Conservation (phyloP, 169 alveolate genomes). For the Neospora caninum region DNA sequence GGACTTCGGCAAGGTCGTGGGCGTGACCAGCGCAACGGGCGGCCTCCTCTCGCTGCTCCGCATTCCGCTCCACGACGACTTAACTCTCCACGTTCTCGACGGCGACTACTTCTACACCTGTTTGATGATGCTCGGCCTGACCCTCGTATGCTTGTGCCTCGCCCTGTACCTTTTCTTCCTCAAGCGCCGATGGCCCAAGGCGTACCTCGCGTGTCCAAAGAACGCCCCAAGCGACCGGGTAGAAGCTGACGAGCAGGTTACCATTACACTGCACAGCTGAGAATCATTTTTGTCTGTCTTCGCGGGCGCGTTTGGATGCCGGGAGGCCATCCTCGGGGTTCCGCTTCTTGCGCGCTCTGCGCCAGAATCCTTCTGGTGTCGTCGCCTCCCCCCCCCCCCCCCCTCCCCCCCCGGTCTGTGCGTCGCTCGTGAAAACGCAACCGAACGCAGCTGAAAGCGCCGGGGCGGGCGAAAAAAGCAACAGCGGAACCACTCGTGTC, state of each 20-base stretch:
- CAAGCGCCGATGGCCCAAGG: neutral
- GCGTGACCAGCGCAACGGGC: constrained; percentile 49
- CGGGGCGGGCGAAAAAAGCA: too few relatives aligned
- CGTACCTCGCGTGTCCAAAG: constrained; percentile 4
- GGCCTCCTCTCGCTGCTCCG: constrained; percentile 54
- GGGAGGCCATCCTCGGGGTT: too few relatives aligned
- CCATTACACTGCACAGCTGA: too few relatives aligned
- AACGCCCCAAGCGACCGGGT: neutral
- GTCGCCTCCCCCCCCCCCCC: too few relatives aligned
- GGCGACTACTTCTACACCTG: constrained; percentile 42
- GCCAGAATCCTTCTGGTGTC: too few relatives aligned
- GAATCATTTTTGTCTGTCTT: too few relatives aligned
- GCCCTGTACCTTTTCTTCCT: constrained; percentile 37
- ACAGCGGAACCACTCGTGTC: too few relatives aligned
- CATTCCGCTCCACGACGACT: neutral
- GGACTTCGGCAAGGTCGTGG: constrained; percentile 59
- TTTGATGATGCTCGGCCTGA: neutral
- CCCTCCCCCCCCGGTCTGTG: too few relatives aligned
- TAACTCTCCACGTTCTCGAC: neutral
- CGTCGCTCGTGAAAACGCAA: too few relatives aligned
- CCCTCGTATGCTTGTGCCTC: constrained; percentile 9
- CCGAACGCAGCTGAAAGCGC: too few relatives aligned
- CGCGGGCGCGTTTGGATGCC: too few relatives aligned
- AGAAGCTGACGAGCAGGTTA: neutral
- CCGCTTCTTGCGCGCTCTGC: too few relatives aligned